Evolutionary conservation across 352 stramenopile species (phyloP), one percentile per base, ranked within the genome.

Genomic region (Globisporangium megalacanthum): DNA sequence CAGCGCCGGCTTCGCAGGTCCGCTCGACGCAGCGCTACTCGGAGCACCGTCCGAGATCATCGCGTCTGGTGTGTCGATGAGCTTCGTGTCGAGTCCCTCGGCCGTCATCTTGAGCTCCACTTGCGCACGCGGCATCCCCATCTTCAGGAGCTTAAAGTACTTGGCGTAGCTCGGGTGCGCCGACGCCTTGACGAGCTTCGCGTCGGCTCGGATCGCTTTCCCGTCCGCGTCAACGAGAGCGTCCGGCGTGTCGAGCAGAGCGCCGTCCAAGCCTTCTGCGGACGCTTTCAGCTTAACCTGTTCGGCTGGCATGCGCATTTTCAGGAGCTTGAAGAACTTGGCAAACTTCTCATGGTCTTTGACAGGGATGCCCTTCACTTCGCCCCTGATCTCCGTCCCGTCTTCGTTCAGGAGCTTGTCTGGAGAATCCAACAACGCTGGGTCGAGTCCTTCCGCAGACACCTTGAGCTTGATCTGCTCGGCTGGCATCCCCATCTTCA

Each of bases 251-350:
- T 89, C 80, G 8, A 91, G 39, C 15, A 87, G 48, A 6, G 68
- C 65, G 5, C 65, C 67, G 35, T 89, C 70, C 6, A 92, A 62
- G 25, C 79, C 81, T 60, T 88, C 80, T 0, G 77, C 68, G 10
- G 64, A 75, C 3, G 61, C 66, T 62, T 97, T 96, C 65, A 95
- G 74, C 67, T 97, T 89, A 4, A 98, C 83, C 19, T 96, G 89
- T 3, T 88, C 86, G 29, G 87, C 75, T 15, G 78, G 86, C 77
- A 95, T 89, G 0, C 83, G 81, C 79, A 95, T 92, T 39, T 88
- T 89, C 49, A 93, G 52, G 70, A 99, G 94, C 61, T 98, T 98
- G 68, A 98, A 98, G 68, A 98, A 99, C 69, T 98, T 98, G 42
- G 70, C 98, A 92, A 98, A 98, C 58, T 98, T 53, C 13, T 93